phyloP scores from a whole-genome alignment of 805 yeast species.

The Metschnikowia peoriensis region DNA sequence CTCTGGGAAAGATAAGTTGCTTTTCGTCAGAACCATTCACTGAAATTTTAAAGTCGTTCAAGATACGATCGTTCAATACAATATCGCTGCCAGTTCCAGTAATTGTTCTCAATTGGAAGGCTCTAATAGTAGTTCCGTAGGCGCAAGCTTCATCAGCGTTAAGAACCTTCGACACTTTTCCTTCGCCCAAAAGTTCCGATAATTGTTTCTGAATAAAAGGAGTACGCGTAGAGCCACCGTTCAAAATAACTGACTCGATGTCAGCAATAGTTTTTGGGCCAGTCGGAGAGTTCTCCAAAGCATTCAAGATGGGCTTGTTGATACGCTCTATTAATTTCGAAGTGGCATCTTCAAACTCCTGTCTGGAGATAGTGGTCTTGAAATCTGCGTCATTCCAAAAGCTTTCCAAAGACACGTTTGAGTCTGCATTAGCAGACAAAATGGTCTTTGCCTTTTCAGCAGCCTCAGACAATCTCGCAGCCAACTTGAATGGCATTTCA shows the following conservation, averaged over 20 bases:
- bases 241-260: conserved; percentile 65
- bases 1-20: conserved; percentile 44
- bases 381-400: conserved; percentile 74
- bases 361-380: conserved; percentile 62
- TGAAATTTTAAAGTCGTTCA: conserved; percentile 46
- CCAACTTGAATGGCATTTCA: conserved; percentile 54
- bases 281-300: conserved; percentile 40
- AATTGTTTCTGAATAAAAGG: conserved; percentile 78
- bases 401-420: conserved; percentile 73
- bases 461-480: conserved; percentile 69
- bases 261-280: conserved; percentile 27
- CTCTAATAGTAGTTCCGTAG: conserved; percentile 84
- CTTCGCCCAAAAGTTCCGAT: conserved; percentile 53
- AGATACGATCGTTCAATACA: conserved; percentile 53
- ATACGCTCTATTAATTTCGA: conserved; percentile 46
- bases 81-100: conserved; percentile 54
- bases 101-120: conserved; percentile 62
- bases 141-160: conserved; percentile 96
- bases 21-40: conserved; percentile 25
- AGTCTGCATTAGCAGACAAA: conserved; percentile 84
- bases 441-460: conserved; percentile 88
- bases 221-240: conserved; percentile 90
- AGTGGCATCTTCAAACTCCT: conserved; percentile 68
- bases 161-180: conserved; percentile 70
- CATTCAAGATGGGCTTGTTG: conserved; percentile 52